These are phyloP conservation scores for Phytophthora sansomeana DNA, from an alignment of 352 stramenopile genomes.

Conservation along the genomic window DNA sequence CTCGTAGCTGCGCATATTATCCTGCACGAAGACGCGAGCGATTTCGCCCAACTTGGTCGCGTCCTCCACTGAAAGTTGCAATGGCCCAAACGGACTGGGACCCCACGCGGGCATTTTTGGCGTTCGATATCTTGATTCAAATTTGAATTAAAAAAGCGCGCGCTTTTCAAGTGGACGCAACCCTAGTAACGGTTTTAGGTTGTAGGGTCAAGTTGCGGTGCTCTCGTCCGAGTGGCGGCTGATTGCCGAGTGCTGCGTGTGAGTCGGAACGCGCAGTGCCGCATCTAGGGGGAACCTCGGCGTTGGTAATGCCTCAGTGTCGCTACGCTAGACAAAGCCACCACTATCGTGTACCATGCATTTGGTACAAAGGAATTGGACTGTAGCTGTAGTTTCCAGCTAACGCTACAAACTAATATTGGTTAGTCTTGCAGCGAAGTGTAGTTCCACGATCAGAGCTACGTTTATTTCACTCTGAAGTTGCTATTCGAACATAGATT, in stretches of 20 bases:
- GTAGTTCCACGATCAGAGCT: too few species aligned
- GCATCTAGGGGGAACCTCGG: not conserved
- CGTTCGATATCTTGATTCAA: too few species aligned
- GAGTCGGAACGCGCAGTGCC: slow-evolving; percentile 14
- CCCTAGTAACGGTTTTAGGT: not conserved
- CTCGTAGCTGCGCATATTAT: slow-evolving; percentile 38
- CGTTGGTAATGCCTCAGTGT: slow-evolving; percentile 25
- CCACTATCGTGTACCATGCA: not conserved
- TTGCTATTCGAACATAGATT: slow-evolving; percentile 1
- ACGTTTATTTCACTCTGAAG: not conserved
- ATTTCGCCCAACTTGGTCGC: slow-evolving; percentile 35
- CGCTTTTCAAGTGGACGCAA: slow-evolving; percentile 15
- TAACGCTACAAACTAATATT: too few species aligned
- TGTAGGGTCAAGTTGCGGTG: not conserved
- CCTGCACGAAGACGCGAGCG: slow-evolving; percentile 40
- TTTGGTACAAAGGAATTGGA: not conserved
- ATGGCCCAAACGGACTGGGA: slow-evolving; percentile 38
- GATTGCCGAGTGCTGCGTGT: slow-evolving; percentile 10
- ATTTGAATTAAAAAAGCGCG: not conserved
- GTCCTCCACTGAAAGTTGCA: slow-evolving; percentile 39
- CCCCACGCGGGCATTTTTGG: slow-evolving; percentile 31
- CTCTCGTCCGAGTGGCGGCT: not conserved
- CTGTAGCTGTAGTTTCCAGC: too few species aligned
- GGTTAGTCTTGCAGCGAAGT: too few species aligned
- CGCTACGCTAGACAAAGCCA: not conserved